phyloP scores from a whole-genome alignment of 352 stramenopile genomes.

The Globisporangium perplexum region DNA sequence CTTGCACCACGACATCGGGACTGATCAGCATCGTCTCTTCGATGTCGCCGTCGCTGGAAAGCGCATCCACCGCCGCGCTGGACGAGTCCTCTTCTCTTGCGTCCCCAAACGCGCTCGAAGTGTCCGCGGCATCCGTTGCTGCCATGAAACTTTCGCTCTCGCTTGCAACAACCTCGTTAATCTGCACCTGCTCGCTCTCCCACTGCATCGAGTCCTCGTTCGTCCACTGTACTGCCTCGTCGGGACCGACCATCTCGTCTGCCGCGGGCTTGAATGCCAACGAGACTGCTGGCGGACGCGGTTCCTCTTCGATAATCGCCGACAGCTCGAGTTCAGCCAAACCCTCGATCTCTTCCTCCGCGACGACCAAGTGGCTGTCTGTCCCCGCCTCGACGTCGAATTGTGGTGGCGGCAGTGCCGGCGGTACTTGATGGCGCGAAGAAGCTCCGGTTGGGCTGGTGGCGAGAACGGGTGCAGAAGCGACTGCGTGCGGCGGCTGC shows the following conservation, averaged over 20 bases:
- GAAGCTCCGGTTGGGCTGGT: not conserved
- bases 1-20: not conserved
- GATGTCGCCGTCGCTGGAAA: conserved; percentile 7
- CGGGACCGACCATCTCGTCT: not conserved
- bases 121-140: too few relatives aligned
- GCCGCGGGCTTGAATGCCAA: not conserved
- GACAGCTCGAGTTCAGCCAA: not conserved
- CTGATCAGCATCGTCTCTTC: conserved; percentile 15
- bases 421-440: too few relatives aligned
- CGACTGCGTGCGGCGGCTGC: conserved; percentile 2
- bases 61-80: not conserved
- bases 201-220: not conserved
- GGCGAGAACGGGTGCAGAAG: not conserved
- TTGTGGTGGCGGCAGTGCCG: not conserved
- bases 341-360: not conserved
- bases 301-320: not conserved
- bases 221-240: not conserved
- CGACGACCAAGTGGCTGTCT: too few relatives aligned
- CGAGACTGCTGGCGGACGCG: not conserved
- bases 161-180: too few relatives aligned
- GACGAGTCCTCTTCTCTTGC: not conserved
- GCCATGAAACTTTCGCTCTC: too few relatives aligned
- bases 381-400: not conserved
- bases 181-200: too few relatives aligned
- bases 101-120: too few relatives aligned